A percentile compares a stretch with the other conserved stretches of the same genome.
Conservation (phyloP, 2,329 filamentous ascomycete species). For the Aureobasidium sp. region DNA sequence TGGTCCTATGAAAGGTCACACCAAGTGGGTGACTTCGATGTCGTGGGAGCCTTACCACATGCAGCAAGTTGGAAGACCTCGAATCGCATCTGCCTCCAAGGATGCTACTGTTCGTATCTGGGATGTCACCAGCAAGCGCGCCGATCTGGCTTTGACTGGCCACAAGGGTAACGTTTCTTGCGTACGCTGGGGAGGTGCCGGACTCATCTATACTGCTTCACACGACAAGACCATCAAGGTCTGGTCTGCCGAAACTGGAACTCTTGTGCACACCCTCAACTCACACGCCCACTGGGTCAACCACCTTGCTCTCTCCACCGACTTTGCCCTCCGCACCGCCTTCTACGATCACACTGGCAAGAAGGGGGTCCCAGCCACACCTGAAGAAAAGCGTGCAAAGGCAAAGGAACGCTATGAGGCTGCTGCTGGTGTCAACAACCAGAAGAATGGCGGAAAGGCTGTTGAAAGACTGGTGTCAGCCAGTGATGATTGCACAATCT, state of each 20-base stretch:
- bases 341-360: slow-evolving; percentile 77
- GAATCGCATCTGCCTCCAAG: slow-evolving; percentile 80
- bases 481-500: slow-evolving; percentile 93
- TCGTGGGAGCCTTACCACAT: slow-evolving; percentile 92
- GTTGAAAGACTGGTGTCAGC: slow-evolving; percentile 83
- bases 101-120: slow-evolving; percentile 83
- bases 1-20: slow-evolving; percentile 70
- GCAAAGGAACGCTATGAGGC: slow-evolving; percentile 79
- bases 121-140: slow-evolving; percentile 68
- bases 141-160: slow-evolving; percentile 75
- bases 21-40: slow-evolving; percentile 79
- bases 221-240: slow-evolving; percentile 90
- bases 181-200: slow-evolving; percentile 89
- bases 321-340: slow-evolving; percentile 76
- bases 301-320: slow-evolving; percentile 85
- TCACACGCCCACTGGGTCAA: slow-evolving; percentile 94
- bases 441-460: slow-evolving; percentile 52
- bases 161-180: slow-evolving; percentile 86
- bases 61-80: slow-evolving; percentile 62
- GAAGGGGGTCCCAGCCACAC: slow-evolving; percentile 53
- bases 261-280: slow-evolving; percentile 67
- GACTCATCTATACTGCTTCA: slow-evolving; percentile 72
- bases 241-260: slow-evolving; percentile 76
- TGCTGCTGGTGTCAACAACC: slow-evolving; percentile 56
- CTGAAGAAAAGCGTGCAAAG: slow-evolving; percentile 63